Base-by-base conservation (phyloP, 2,329 filamentous ascomycete genomes). In the Aureobasidium vineae region DNA sequence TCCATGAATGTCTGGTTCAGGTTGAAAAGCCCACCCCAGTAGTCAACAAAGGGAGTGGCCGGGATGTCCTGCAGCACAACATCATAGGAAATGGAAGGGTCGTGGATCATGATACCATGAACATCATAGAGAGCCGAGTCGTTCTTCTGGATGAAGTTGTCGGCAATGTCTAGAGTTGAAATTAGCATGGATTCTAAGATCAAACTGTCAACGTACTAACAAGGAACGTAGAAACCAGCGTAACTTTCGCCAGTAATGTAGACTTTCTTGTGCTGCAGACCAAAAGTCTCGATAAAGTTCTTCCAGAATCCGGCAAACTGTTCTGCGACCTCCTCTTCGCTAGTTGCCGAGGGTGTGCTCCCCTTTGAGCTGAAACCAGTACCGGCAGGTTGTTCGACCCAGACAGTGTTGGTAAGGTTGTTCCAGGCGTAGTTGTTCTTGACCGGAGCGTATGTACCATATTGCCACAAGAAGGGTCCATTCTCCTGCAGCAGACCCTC, bases 191-290 rank as follows among this genome's bases (percentile, higher is more conserved):
- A 6, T 53, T 0, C 10, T 47, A 5, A 47, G 11, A 26, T 1
- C 6, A 2, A 5, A 47, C 21, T 23, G 13, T 13, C 5, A 7
- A 19, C 21, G n/a, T 15, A 56, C 53, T 40, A 1, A 56, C 53
- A 36, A 0, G 90, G 88, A 2, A 89, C 85, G 71, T 87, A 89
- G 23, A 66, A 54, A 23, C 66, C 68, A 0, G 85, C 89, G 71
- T 90, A 92, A 0, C 84, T 88, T 75, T 91, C 90, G 7, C 90
- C 91, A 0, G 89, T 83, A 66, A 95, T 84, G 75, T 89, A 94
- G 11, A 92, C 83, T 70, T 84, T 84, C 68, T 79, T 79, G 41
- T 79, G 79, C n/a, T 89, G 81, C 26, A 71, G 68, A n/a, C 79
- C 78, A 70, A 87, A 87, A 6, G 80, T 79, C 40, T 83, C 78